Percentiles rank a stretch among this genome's conserved stretches.
Conservation (phyloP, 768 basidiomycete species). For the Serpula lacrymans region DNA sequence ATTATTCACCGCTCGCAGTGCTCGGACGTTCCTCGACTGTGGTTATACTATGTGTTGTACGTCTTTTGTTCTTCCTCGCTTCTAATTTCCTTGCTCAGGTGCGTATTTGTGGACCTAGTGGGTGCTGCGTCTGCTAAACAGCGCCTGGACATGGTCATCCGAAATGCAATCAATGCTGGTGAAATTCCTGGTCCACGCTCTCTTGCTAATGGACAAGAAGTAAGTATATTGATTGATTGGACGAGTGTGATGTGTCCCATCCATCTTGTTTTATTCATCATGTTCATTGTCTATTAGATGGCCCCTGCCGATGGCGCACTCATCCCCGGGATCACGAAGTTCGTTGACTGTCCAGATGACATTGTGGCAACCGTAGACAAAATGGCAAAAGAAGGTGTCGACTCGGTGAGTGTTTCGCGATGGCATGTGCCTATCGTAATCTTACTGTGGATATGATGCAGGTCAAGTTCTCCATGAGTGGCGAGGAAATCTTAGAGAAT, state of each 20-base stretch:
- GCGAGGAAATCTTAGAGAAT: constrained; percentile 21
- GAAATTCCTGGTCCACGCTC: constrained; percentile 20
- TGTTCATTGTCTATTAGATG: constrained; percentile 11
- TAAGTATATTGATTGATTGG: not conserved
- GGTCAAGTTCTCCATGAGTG: constrained; percentile 24
- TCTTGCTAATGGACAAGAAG: constrained; percentile 19
- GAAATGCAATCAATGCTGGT: constrained; percentile 19
- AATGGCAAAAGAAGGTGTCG: constrained; percentile 9
- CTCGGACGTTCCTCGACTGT: constrained; percentile 17
- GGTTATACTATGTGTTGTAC: constrained; percentile 24
- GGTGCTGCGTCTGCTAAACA: constrained; percentile 23
- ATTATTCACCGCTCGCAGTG: constrained; percentile 13
- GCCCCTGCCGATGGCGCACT: constrained; percentile 13
- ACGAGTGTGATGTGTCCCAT: not conserved
- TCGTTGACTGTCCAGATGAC: constrained; percentile 17
- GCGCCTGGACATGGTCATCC: constrained; percentile 18
- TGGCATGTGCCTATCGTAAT: not conserved
- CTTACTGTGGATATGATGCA: not conserved
- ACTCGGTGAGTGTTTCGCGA: not conserved
- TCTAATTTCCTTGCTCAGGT: not conserved
- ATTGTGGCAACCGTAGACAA: constrained; percentile 13
- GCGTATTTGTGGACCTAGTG: constrained; percentile 2
- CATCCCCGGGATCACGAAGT: constrained; percentile 15
- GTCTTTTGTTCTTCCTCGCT: too few relatives aligned
- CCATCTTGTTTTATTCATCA: not conserved